These are phyloP conservation scores for Didymella keratinophila DNA, from an alignment of 2,329 filamentous ascomycete species.

Conservation along the genomic window DNA sequence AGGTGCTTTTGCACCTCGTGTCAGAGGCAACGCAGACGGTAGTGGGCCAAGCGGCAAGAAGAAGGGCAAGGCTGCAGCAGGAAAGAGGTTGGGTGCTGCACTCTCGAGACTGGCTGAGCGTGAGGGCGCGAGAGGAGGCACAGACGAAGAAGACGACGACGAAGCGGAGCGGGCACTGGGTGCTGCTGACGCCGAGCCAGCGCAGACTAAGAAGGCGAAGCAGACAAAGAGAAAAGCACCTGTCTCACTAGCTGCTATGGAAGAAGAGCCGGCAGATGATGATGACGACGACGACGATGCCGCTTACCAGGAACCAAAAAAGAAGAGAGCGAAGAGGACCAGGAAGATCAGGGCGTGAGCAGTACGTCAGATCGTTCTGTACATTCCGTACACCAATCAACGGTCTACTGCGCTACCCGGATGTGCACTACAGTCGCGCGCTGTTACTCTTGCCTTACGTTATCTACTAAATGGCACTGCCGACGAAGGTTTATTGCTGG, in stretches of 20 bases:
- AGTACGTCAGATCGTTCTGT: too few species aligned
- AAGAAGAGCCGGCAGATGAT: slow-evolving; percentile 19
- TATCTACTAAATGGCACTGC: too few species aligned
- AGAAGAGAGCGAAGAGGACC: slow-evolving; percentile 31
- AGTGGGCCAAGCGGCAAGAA: slow-evolving; percentile 64
- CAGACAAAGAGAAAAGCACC: slow-evolving; percentile 35
- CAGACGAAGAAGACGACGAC: slow-evolving; percentile 28
- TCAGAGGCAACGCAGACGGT: slow-evolving; percentile 63
- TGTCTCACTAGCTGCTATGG: slow-evolving; percentile 9
- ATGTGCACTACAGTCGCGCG: too few species aligned
- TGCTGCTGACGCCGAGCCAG: slow-evolving; percentile 14
- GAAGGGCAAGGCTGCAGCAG: slow-evolving; percentile 40
- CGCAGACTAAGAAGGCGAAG: slow-evolving; percentile 9
- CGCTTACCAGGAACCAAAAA: slow-evolving; percentile 40
- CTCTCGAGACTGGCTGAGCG: slow-evolving; percentile 42
- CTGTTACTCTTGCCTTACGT: too few species aligned
- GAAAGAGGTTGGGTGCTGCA: slow-evolving; percentile 47
- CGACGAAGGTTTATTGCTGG: too few species aligned
- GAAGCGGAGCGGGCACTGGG: slow-evolving; percentile 22
- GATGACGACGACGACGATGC: slow-evolving; percentile 34
- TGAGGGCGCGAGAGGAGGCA: slow-evolving; percentile 36
- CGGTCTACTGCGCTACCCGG: too few species aligned
- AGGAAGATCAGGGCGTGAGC: slow-evolving; percentile 21
- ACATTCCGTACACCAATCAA: too few species aligned
- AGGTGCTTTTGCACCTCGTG: slow-evolving; percentile 76